Evolutionary conservation across 139 green algal species (phyloP).

Genomic region (Chlorella sp.): DNA sequence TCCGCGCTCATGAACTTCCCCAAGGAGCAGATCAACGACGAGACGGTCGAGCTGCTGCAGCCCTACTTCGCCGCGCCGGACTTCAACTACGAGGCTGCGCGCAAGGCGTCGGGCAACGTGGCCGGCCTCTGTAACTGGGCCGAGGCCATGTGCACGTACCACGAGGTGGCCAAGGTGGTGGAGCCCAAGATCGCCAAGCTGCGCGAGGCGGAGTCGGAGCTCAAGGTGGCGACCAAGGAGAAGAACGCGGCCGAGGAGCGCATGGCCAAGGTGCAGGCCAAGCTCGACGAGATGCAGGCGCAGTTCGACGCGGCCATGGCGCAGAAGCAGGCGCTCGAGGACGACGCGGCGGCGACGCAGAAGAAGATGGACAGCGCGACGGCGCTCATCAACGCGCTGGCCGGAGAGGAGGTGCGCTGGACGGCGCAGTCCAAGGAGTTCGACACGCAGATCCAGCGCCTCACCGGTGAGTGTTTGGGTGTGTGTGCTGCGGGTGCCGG

Average conservation of each 20-base stretch:
- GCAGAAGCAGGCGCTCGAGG: conserved; percentile 87
- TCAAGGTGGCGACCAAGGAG: conserved; percentile 70
- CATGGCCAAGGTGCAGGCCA: conserved; percentile 82
- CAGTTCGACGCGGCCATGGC: conserved; percentile 88
- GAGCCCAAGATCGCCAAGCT: conserved; percentile 92
- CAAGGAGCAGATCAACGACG: conserved; percentile 93
- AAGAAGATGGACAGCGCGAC: conserved; percentile 88
- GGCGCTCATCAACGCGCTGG: conserved; percentile 80
- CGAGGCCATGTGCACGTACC: conserved; percentile 91
- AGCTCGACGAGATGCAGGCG: conserved; percentile 88
- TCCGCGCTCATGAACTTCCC: conserved; percentile 83
- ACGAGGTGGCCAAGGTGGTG: conserved; percentile 82
- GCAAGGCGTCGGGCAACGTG: conserved; percentile 82
- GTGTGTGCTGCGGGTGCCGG: too few species aligned
- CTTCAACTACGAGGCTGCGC: conserved; percentile 88
- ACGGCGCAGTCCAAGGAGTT: conserved; percentile 83
- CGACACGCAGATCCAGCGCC: conserved; percentile 68
- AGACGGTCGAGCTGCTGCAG: conserved; percentile 77
- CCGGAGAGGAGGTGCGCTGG: conserved; percentile 90
- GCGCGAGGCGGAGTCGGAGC: conserved; percentile 72
- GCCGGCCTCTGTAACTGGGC: conserved; percentile 93
- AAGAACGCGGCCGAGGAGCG: conserved; percentile 83
- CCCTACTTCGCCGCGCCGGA: conserved; percentile 86
- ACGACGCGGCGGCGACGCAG: conserved; percentile 78
- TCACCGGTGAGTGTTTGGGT: conserved; percentile 82